These are phyloP conservation scores for Lactarius deliciosus DNA, from an alignment of 768 basidiomycete species.

Conservation along the genomic window DNA sequence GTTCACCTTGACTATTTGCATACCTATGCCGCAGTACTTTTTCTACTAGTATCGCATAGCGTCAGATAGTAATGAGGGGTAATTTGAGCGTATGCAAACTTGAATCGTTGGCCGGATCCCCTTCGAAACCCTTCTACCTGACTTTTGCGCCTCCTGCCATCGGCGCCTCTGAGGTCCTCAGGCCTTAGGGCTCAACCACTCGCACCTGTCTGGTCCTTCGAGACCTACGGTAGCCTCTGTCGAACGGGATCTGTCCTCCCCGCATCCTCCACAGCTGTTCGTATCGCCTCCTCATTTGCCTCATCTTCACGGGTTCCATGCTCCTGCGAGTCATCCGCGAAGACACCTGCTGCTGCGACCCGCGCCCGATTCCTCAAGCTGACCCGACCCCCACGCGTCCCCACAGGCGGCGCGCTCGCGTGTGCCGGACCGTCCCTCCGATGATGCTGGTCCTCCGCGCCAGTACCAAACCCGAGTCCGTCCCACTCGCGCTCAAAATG, in stretches of 20 bases:
- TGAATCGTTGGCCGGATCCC: background rate
- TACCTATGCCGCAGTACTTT: too few species aligned
- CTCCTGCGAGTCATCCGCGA: background rate
- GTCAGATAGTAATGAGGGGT: background rate
- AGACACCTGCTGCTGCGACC: background rate
- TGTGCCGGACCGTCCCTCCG: too few species aligned
- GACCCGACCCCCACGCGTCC: constrained; percentile 17
- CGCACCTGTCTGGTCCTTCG: background rate
- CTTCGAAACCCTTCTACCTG: too few species aligned
- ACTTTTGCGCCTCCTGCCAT: too few species aligned
- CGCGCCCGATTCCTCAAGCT: background rate
- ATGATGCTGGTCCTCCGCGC: background rate
- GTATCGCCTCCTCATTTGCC: background rate
- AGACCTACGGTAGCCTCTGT: background rate
- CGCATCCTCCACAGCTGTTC: too few species aligned
- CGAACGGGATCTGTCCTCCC: background rate
- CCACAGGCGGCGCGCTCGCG: background rate
- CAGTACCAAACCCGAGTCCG: constrained; percentile 14
- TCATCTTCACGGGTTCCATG: background rate
- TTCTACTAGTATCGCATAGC: too few species aligned
- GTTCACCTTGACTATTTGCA: too few species aligned
- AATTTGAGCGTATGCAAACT: too few species aligned
- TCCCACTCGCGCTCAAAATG: constrained; percentile 4
- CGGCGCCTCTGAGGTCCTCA: too few species aligned
- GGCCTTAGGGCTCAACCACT: background rate